Evolutionary conservation across 2,329 filamentous ascomycete species (phyloP).

Genomic region (Leptographium lundbergii): DNA sequence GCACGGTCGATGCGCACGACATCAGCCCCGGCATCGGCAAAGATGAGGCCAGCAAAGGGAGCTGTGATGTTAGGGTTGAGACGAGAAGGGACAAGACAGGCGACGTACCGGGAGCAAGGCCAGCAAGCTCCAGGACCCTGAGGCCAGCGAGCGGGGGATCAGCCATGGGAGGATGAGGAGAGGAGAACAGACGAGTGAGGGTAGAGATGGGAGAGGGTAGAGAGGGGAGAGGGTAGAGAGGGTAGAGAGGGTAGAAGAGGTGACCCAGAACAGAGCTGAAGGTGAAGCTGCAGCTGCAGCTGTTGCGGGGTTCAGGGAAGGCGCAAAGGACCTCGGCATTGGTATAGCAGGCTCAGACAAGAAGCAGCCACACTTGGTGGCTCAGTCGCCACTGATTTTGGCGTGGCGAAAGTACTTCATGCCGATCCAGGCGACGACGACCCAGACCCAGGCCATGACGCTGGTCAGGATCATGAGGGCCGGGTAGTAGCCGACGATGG

Average conservation of each 20-base stretch:
- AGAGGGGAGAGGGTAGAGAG: background rate
- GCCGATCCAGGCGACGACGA: constrained; percentile 90
- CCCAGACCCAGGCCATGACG: constrained; percentile 99
- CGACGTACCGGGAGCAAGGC: constrained; percentile 45
- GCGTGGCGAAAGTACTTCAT: constrained; percentile 99
- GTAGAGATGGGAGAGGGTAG: background rate
- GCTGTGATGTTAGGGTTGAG: constrained; percentile 26
- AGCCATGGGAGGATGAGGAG: background rate
- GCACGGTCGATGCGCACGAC: constrained; percentile 76
- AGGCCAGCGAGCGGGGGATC: constrained; percentile 31
- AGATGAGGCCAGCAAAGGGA: constrained; percentile 77
- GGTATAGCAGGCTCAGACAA: background rate
- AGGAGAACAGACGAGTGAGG: background rate
- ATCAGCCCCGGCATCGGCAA: constrained; percentile 79
- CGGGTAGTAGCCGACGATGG: constrained; percentile 95
- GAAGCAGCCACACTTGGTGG: background rate
- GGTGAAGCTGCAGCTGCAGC: no score
- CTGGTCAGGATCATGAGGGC: constrained; percentile 83
- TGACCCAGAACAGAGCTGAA: background rate
- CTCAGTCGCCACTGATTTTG: constrained; percentile 61
- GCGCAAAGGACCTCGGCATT: background rate
- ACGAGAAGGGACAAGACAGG: background rate
- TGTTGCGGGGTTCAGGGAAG: no score
- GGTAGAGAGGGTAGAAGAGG: no score
- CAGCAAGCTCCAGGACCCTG: constrained; percentile 47